Evolutionary conservation across 345 rosid genomes (phyloP).

Genomic region (Cochlearia excelsa): DNA sequence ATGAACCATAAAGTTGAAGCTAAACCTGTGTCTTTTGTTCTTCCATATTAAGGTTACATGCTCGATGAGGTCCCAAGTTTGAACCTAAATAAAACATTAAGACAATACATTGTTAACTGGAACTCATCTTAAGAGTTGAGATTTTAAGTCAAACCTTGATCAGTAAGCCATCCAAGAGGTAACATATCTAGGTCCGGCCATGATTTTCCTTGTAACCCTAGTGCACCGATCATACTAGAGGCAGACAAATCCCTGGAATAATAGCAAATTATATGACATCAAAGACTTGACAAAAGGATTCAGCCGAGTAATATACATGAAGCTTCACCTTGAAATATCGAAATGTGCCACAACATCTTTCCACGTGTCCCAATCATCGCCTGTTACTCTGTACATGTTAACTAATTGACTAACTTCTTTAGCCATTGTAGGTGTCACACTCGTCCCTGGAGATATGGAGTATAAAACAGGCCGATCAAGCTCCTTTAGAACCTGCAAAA

Average conservation of each 20-base stretch:
- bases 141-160: constrained; percentile 49
- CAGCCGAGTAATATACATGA: constrained; percentile 19
- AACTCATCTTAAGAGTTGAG: constrained; percentile 3
- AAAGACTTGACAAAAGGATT: constrained; percentile 6
- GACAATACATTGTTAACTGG: background rate
- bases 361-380: constrained; percentile 98
- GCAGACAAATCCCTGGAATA: constrained; percentile 61
- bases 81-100: constrained; percentile 45
- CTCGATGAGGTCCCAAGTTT: constrained; percentile 78
- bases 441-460: constrained; percentile 89
- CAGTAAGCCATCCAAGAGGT: constrained; percentile 89
- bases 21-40: constrained; percentile 83
- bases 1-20: background rate
- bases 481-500: constrained; percentile 63
- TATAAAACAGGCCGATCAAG: constrained; percentile 72
- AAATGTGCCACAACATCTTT: constrained; percentile 75
- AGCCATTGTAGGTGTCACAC: constrained; percentile 77
- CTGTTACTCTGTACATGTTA: constrained; percentile 85
- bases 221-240: constrained; percentile 61
- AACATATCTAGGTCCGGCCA: constrained; percentile 97
- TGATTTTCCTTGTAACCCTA: constrained; percentile 65
- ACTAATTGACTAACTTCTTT: constrained; percentile 58
- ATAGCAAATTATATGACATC: constrained; percentile 17
- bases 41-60: constrained; percentile 50
- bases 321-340: constrained; percentile 61